phyloP scores from a whole-genome alignment of 176 grass and related monocot genomes.

The Elymus sibiricus region DNA sequence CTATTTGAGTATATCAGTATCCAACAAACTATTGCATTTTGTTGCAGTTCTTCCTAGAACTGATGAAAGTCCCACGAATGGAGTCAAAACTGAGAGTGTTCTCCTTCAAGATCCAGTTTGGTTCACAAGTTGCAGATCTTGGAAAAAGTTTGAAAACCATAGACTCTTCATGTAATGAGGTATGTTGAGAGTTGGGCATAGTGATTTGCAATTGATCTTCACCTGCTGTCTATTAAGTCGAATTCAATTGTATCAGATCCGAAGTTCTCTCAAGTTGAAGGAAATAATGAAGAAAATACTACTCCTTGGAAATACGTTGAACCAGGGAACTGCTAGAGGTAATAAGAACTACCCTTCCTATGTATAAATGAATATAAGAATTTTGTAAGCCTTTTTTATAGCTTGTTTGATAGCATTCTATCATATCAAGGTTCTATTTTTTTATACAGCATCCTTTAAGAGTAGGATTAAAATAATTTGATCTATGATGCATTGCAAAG shows the following conservation, averaged over 20 bases:
- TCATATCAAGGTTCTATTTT: neutral
- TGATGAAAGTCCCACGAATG: constrained; percentile 99
- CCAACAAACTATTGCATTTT: constrained; percentile 25
- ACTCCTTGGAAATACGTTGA: constrained; percentile 87
- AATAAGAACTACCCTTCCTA: constrained; percentile 23
- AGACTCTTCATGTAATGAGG: constrained; percentile 80
- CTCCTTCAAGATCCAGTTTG: constrained; percentile 98
- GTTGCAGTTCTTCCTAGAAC: constrained; percentile 92
- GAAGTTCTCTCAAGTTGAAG: constrained; percentile 86
- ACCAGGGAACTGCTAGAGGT: constrained; percentile 98
- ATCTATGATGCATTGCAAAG: neutral
- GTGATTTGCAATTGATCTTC: neutral
- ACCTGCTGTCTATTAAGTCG: constrained; percentile 6
- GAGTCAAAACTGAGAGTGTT: constrained; percentile 96
- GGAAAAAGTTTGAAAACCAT: constrained; percentile 74
- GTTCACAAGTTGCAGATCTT: constrained; percentile 84
- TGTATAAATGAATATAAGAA: neutral
- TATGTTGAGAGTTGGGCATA: constrained; percentile 25
- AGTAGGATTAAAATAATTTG: neutral
- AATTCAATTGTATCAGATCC: constrained; percentile 59
- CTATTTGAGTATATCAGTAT: constrained; percentile 21
- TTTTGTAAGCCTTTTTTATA: constrained; percentile 6
- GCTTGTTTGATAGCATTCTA: neutral
- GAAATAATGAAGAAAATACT: constrained; percentile 99
- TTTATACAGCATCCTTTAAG: neutral